A percentile compares a stretch with the other conserved stretches of the same genome.
Conservation (phyloP, 768 basidiomycete species). For the Rickenella mellea region DNA sequence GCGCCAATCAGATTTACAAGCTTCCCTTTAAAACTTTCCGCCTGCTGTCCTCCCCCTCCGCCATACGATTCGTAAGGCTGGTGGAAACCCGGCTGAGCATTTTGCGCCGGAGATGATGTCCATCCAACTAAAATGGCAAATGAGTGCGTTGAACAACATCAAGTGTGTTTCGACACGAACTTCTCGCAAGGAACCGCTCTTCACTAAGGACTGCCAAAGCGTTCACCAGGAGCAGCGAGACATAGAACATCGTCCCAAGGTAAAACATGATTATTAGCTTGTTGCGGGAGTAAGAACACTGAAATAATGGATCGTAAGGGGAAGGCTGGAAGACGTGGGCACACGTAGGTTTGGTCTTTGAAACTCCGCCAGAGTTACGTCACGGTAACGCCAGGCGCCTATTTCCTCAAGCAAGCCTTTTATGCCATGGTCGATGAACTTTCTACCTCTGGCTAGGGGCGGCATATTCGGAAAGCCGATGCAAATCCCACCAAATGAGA, state of each 20-base stretch:
- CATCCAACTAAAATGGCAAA: constrained; percentile 63
- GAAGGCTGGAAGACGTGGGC: too few species aligned
- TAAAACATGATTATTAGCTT: constrained; percentile 32
- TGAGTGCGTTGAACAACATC: neutral
- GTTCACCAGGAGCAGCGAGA: constrained; percentile 82
- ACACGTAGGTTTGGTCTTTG: constrained; percentile 2
- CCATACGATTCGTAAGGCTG: constrained; percentile 56
- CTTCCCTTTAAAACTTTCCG: constrained; percentile 72
- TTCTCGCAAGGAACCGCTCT: constrained; percentile 89
- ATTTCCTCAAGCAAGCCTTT: too few species aligned
- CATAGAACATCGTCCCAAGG: constrained; percentile 74
- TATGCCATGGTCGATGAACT: too few species aligned
- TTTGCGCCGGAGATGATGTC: constrained; percentile 61
- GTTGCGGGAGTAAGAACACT: neutral
- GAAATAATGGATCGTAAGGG: too few species aligned
- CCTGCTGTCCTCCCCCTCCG: constrained; percentile 42
- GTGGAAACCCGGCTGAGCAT: constrained; percentile 45
- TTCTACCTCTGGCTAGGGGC: too few species aligned
- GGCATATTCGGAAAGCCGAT: too few species aligned
- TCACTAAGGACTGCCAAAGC: constrained; percentile 93
- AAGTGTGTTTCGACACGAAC: constrained; percentile 36
- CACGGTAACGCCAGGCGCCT: too few species aligned
- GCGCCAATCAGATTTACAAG: constrained; percentile 90
- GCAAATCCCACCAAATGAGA: too few species aligned
- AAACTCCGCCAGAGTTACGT: constrained; percentile 5